Evolutionary conservation across 371 early-diverging fungal genomes (phyloP), one percentile per base, ranked within the genome.

Genomic region (Mycotypha africana): DNA sequence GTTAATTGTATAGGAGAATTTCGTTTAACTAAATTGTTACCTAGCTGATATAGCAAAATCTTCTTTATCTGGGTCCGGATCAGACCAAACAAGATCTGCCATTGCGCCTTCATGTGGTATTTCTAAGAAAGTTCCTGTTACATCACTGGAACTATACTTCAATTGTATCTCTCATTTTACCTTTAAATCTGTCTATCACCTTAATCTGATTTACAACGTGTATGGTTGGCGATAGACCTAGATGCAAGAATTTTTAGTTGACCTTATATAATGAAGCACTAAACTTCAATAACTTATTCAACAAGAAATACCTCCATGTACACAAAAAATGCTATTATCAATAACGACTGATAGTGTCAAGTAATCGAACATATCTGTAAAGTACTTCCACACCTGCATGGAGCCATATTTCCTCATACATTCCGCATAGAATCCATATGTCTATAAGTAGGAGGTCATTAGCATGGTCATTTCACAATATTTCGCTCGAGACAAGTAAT

Each of bases 71-170:
- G 81, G 78, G 54, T 85, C 82, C 4, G 99, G 99, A 76, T 98
- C 99, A 11, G 93, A 92, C 99, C 99, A 98, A n/a, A 97, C 90
- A 15, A 99, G 67, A 66, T 99, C 99, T 23, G 96, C 94, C 91
- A 99, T 97, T 4, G 92, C 85, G n/a, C 99, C 99, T 65, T 94
- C 93, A 60, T 95, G 94, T 4, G 99, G 97, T 30, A 97, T 89
- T 65, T 98, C 97, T 83, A 70, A 42, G 11, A n/a, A n/a, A n/a
- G n/a, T n/a, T n/a, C n/a, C n/a, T n/a, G n/a, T 19, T 31, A 3
- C 9, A n/a, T n/a, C n/a, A n/a, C n/a, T n/a, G n/a, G n/a, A n/a
- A n/a, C n/a, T n/a, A n/a, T n/a, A n/a, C n/a, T n/a, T n/a, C n/a
- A n/a, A n/a, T n/a, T n/a, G n/a, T n/a, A n/a, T n/a, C n/a, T n/a